A percentile compares a stretch with the other conserved stretches of the same genome.
These are phyloP conservation scores for Tripterygium wilfordii DNA, from an alignment of 177 flowering plant species.

Conservation along the genomic window DNA sequence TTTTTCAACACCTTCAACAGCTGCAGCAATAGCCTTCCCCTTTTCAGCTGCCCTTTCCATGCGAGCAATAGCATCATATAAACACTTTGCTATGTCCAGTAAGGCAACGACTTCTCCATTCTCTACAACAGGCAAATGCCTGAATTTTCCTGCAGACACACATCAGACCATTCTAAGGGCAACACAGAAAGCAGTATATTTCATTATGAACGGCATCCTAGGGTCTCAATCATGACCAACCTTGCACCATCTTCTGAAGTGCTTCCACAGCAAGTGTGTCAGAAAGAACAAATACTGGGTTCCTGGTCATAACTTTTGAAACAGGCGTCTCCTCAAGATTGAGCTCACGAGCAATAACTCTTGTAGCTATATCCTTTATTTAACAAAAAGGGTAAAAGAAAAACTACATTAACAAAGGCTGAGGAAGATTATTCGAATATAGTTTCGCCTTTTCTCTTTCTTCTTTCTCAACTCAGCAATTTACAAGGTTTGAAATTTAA, in stretches of 20 bases:
- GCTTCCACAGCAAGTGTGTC: conserved; percentile 99
- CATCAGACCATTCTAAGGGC: no score
- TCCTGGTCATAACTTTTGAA: conserved; percentile 95
- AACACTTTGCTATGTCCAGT: conserved; percentile 95
- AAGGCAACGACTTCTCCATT: conserved; percentile 96
- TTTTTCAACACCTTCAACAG: conserved; percentile 98
- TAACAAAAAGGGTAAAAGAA: conserved; percentile 1
- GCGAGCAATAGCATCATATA: conserved; percentile 98
- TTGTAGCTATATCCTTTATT: conserved; percentile 81
- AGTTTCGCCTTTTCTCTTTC: neutral
- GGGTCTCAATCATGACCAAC: conserved; percentile 26
- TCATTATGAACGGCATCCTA: no score
- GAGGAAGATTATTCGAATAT: neutral
- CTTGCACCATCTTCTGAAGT: conserved; percentile 98
- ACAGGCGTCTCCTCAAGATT: conserved; percentile 87
- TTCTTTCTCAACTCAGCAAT: neutral
- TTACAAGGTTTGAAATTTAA: neutral
- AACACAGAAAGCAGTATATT: no score
- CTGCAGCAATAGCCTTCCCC: conserved; percentile 98
- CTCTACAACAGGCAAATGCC: conserved; percentile 98
- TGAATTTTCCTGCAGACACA: conserved; percentile 72
- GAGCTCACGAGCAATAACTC: conserved; percentile 80
- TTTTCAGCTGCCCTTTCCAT: conserved; percentile 99
- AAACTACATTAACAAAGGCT: neutral
- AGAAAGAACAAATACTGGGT: conserved; percentile 90